These are phyloP conservation scores for Abelmoschus esculentus DNA, from an alignment of 345 rosid species.

Conservation along the genomic window DNA sequence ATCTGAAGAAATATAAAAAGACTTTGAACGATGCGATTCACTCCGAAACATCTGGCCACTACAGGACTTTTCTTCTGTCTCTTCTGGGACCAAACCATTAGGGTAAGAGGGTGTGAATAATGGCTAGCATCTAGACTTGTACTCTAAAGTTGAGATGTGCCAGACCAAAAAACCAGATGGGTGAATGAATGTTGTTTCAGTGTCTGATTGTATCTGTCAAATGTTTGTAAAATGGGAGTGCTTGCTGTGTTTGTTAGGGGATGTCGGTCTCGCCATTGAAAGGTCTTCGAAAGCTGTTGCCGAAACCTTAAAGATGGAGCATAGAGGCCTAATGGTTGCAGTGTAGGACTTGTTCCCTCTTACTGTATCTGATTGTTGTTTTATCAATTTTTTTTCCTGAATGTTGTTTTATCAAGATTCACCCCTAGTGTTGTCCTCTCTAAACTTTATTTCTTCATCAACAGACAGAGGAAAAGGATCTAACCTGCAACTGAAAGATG, in stretches of 20 bases:
- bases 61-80: slow-evolving; percentile 48
- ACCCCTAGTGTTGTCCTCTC: too few species aligned
- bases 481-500: too few species aligned
- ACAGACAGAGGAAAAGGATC: too few species aligned
- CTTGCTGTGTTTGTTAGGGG: neutral
- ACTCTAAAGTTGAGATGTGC: too few species aligned
- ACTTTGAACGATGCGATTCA: slow-evolving; percentile 52
- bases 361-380: neutral
- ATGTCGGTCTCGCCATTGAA: neutral
- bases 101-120: neutral
- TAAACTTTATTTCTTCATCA: too few species aligned
- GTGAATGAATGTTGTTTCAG: neutral
- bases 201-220: neutral
- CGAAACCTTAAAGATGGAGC: neutral
- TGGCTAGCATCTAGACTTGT: neutral
- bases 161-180: neutral
- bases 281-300: neutral
- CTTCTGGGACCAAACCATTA: slow-evolving; percentile 54
- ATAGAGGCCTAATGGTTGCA: neutral
- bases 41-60: slow-evolving; percentile 62
- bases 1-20: slow-evolving; percentile 47
- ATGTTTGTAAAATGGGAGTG: neutral
- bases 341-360: neutral
- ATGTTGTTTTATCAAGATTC: too few species aligned
- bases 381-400: neutral